Evolutionary conservation across 148 eudicot genomes (phyloP).

Genomic region (Limonium bicolor): DNA sequence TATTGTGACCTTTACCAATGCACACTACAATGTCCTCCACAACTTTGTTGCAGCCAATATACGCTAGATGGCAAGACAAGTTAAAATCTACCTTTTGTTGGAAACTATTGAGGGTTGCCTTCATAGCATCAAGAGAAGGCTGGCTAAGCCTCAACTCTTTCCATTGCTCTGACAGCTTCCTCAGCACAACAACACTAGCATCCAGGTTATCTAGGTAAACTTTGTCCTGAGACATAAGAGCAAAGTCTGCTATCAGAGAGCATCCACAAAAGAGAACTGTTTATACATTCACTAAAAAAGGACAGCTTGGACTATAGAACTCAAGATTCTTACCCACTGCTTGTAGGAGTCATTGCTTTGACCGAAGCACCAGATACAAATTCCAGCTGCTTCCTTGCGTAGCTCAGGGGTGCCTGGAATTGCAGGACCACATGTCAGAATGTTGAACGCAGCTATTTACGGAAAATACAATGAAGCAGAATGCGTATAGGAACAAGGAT

Average conservation of each 20-base stretch:
- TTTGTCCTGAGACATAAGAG: slow-evolving; percentile 30
- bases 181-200: slow-evolving; percentile 47
- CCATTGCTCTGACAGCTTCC: slow-evolving; percentile 42
- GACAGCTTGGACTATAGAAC: background rate
- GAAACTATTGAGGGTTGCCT: slow-evolving; percentile 47
- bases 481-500: background rate
- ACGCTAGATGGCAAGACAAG: background rate
- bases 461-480: background rate
- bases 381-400: slow-evolving; percentile 43
- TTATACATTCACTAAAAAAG: background rate
- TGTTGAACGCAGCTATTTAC: no score
- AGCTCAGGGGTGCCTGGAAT: slow-evolving; percentile 51
- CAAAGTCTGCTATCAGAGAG: slow-evolving; percentile 2
- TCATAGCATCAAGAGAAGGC: slow-evolving; percentile 32
- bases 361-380: slow-evolving; percentile 44
- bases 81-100: slow-evolving; percentile 41
- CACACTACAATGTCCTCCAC: no score
- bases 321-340: slow-evolving; percentile 59
- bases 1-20: no score
- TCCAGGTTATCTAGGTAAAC: slow-evolving; percentile 45
- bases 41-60: no score
- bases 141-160: slow-evolving; percentile 27
- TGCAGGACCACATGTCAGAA: no score
- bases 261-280: background rate
- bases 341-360: slow-evolving; percentile 51